Evolutionary conservation across 1,284 basidiomycete species (phyloP), one percentile per base, ranked within the genome.

Genomic region (Boletus albobrunnescens): DNA sequence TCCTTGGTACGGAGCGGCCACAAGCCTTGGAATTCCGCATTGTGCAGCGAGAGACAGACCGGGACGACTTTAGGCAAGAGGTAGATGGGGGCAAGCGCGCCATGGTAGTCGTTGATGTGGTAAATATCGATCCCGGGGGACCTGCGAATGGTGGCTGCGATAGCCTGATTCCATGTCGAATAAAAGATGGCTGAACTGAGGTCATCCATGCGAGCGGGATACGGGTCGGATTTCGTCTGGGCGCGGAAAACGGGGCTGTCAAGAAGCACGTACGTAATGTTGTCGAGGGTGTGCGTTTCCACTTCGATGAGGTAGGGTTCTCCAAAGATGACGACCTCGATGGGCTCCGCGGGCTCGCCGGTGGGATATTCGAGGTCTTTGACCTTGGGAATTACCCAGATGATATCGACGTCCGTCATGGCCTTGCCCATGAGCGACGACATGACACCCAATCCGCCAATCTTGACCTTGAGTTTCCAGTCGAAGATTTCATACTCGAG

Each of bases 381-480:
- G 56, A 95, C 92, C 67, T 95, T 95, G 41, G 92, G 92, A 9
- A 94, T 67, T 38, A 95, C 85, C 92, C 92, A 95, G 55, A 94
- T 75, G 41, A 95, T 73, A 64, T 95, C 92, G 46, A 94, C 91
- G 63, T 95, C 92, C 41, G 86, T 89, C 92, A 95, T 95, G 6
- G 92, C 91, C 68, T 94, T 94, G 57, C 92, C 92, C 91, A 95
- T 95, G 38, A 95, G 74, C 68, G 85, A 86, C 6, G 91, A 94
- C 92, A 95, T 94, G 74, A 94, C 92, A 78, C 91, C 92, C 23
- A 95, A 77, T 71, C 92, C 92, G 72, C 92, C 92, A 56, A 94
- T 94, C 76, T 94, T 94, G 74, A 95, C 92, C 71, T 94, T 94
- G 52, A 94, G 69, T 71, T 94, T 94, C 92, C 92, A 95, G 65